These are phyloP conservation scores for Xylaria telfairii DNA, from an alignment of 495 filamentous ascomycete genomes.

Conservation along the genomic window DNA sequence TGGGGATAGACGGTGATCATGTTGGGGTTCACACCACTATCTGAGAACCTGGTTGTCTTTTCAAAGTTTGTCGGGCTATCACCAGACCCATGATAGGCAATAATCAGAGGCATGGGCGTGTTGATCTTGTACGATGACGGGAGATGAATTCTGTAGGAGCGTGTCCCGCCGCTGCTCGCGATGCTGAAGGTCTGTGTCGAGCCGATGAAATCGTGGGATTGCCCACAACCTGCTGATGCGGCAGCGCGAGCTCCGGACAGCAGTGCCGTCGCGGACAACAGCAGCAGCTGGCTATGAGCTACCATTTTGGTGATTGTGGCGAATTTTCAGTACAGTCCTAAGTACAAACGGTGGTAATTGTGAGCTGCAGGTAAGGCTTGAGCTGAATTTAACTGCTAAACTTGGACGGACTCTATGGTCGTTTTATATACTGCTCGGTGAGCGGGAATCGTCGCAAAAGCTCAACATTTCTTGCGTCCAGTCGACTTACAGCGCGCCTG, in stretches of 20 bases:
- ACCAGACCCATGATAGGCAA: slow-evolving; percentile 8
- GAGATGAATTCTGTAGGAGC: slow-evolving; percentile 1
- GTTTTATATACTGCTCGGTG: too few relatives aligned
- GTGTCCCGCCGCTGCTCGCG: slow-evolving; percentile 1
- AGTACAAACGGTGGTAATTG: neutral
- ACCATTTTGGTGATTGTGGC: neutral
- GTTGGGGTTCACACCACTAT: neutral
- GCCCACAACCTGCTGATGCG: neutral
- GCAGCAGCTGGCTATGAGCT: neutral
- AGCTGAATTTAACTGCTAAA: neutral
- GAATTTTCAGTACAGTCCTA: neutral
- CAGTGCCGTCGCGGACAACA: slow-evolving; percentile 1
- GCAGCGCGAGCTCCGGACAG: neutral
- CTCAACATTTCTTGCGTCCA: too few relatives aligned
- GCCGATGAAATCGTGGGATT: neutral
- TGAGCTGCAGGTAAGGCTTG: neutral
- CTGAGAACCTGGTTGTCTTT: neutral
- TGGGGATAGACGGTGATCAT: slow-evolving; percentile 6
- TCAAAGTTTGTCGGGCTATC: slow-evolving; percentile 7
- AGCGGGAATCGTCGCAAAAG: too few relatives aligned
- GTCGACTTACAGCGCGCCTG: too few relatives aligned
- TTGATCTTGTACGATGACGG: slow-evolving; percentile 1
- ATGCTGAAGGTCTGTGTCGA: neutral
- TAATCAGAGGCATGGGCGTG: neutral
- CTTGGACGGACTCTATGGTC: neutral